phyloP scores from a whole-genome alignment of 192 early-diverging fungal genomes.

The Paraglomus brasilianum region DNA sequence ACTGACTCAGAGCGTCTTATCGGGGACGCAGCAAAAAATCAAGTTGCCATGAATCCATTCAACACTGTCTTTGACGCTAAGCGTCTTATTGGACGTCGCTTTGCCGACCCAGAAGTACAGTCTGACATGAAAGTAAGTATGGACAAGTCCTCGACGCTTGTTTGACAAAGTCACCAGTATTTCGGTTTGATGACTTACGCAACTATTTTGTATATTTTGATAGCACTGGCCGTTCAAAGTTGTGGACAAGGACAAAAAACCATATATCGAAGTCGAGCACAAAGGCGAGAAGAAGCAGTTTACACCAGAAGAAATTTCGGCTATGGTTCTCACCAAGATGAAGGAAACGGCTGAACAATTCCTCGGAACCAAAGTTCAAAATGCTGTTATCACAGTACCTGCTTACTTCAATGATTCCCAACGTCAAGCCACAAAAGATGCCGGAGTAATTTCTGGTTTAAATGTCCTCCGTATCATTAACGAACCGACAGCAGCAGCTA shows the following conservation, averaged over 20 bases:
- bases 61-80: slow-evolving; percentile 99
- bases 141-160: too few species aligned
- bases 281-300: slow-evolving; percentile 97
- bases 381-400: slow-evolving; percentile 97
- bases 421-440: slow-evolving; percentile 99
- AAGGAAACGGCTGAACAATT: slow-evolving; percentile 94
- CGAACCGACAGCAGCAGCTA: slow-evolving; percentile 99
- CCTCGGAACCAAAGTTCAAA: slow-evolving; percentile 77
- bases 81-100: slow-evolving; percentile 96
- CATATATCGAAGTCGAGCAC: slow-evolving; percentile 87
- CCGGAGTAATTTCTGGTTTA: slow-evolving; percentile 92
- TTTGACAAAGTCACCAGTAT: too few species aligned
- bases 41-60: slow-evolving; percentile 96
- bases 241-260: slow-evolving; percentile 84
- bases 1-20: slow-evolving; percentile 97
- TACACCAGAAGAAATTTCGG: slow-evolving; percentile 96
- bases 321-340: slow-evolving; percentile 99
- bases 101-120: slow-evolving; percentile 91
- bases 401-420: slow-evolving; percentile 99
- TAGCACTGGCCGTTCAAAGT: slow-evolving; percentile 97
- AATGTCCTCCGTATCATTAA: slow-evolving; percentile 99
- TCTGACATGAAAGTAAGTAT: slow-evolving; percentile 82
- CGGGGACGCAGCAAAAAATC: slow-evolving; percentile 99
- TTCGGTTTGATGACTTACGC: not conserved
- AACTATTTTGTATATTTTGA: not conserved